These are phyloP conservation scores for Yarrowia yakushimensis DNA, from an alignment of 805 yeast genomes.

Conservation along the genomic window DNA sequence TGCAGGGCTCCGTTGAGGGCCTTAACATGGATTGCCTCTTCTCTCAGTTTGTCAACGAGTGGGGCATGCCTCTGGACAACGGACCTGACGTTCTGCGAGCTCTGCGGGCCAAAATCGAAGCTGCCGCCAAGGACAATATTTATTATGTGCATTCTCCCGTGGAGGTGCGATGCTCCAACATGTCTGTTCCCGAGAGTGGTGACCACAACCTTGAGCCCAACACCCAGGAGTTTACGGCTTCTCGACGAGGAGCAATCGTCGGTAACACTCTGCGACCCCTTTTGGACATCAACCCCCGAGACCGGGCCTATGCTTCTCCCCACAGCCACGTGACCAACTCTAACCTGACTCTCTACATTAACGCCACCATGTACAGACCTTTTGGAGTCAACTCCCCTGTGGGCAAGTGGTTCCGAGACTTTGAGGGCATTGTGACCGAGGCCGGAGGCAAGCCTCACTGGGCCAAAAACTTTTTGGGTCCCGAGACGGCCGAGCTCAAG, in stretches of 20 bases:
- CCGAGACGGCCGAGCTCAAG: slow-evolving; percentile 43
- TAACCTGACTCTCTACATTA: slow-evolving; percentile 79
- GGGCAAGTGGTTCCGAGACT: slow-evolving; percentile 70
- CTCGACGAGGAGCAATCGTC: slow-evolving; percentile 62
- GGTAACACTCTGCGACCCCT: slow-evolving; percentile 83
- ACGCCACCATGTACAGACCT: slow-evolving; percentile 97
- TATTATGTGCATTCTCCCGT: slow-evolving; percentile 92
- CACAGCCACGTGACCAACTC: slow-evolving; percentile 57
- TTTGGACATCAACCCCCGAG: slow-evolving; percentile 71
- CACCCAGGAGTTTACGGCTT: slow-evolving; percentile 15
- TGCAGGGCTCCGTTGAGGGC: slow-evolving; percentile 78
- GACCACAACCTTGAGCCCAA: slow-evolving; percentile 24
- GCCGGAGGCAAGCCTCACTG: slow-evolving; percentile 96
- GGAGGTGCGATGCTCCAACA: slow-evolving; percentile 90
- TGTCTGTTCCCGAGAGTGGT: slow-evolving; percentile 39
- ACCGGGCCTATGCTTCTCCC: slow-evolving; percentile 46
- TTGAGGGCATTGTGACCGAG: slow-evolving; percentile 70
- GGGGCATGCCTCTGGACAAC: slow-evolving; percentile 86
- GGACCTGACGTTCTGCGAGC: slow-evolving; percentile 66
- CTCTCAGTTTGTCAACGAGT: slow-evolving; percentile 90
- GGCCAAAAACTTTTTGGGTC: slow-evolving; percentile 92
- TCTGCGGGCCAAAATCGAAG: slow-evolving; percentile 49
- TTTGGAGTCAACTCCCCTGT: slow-evolving; percentile 71
- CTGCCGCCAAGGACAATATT: slow-evolving; percentile 57
- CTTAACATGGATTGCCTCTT: slow-evolving; percentile 94